phyloP scores from a whole-genome alignment of 2,329 filamentous ascomycete species.

The Colletotrichum agaves region DNA sequence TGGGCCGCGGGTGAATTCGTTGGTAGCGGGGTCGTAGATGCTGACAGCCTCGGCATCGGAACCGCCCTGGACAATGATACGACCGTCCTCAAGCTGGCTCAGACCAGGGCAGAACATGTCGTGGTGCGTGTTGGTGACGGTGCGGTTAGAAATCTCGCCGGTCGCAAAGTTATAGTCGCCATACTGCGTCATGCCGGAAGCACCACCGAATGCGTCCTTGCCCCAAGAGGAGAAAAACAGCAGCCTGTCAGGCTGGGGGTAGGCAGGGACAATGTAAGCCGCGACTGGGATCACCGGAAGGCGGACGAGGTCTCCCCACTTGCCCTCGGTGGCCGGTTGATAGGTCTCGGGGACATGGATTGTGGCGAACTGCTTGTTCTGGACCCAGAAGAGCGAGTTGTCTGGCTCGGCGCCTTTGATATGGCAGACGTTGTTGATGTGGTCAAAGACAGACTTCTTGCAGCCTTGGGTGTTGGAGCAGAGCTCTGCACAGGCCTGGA shows the following conservation, averaged over 20 bases:
- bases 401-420: constrained; percentile 37
- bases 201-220: constrained; percentile 40
- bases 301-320: constrained; percentile 42
- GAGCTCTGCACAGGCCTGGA: constrained; percentile 35
- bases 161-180: constrained; percentile 41
- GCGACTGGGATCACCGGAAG: constrained; percentile 44
- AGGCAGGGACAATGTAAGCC: constrained; percentile 43
- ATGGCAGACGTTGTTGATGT: constrained; percentile 39
- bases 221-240: constrained; percentile 43
- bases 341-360: constrained; percentile 41
- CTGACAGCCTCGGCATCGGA: constrained; percentile 59
- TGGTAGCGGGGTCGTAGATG: constrained; percentile 54
- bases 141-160: constrained; percentile 44
- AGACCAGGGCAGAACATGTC: constrained; percentile 70
- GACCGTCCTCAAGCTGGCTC: constrained; percentile 58
- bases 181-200: constrained; percentile 39
- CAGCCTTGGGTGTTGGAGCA: constrained; percentile 34
- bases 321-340: constrained; percentile 39
- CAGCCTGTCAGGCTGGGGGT: constrained; percentile 41
- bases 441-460: constrained; percentile 39
- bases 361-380: constrained; percentile 38
- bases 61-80: constrained; percentile 65
- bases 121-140: constrained; percentile 55
- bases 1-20: constrained; percentile 51
- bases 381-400: constrained; percentile 36